Percentiles rank a stretch among this genome's conserved stretches.
Evolutionary conservation across 495 filamentous ascomycete genomes (phyloP).

Genomic region (Xylaria sp.): DNA sequence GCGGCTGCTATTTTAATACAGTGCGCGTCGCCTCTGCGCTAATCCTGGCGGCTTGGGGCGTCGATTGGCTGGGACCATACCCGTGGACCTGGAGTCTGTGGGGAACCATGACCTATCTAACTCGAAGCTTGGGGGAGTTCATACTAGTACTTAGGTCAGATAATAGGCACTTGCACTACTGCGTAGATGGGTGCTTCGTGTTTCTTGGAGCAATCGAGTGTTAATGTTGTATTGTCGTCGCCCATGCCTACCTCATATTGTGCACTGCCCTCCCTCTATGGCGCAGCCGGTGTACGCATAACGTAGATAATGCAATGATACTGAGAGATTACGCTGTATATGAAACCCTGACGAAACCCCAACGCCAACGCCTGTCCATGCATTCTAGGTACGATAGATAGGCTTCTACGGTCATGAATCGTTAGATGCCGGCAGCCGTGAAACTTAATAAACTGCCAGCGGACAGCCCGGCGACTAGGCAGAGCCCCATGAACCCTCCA

Average conservation of each 20-base stretch:
- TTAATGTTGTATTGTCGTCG: slow-evolving; percentile 1
- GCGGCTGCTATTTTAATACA: slow-evolving; percentile 6
- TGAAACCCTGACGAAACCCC: slow-evolving; percentile 7
- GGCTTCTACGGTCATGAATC: slow-evolving; percentile 8
- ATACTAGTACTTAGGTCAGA: background rate
- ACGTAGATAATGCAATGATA: background rate
- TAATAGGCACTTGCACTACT: background rate
- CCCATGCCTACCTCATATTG: background rate
- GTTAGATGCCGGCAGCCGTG: slow-evolving; percentile 60
- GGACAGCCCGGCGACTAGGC: slow-evolving; percentile 81
- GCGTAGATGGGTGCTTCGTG: no score
- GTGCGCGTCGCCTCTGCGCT: slow-evolving; percentile 10
- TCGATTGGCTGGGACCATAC: slow-evolving; percentile 15
- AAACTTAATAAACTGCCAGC: slow-evolving; percentile 91
- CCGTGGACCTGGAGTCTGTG: background rate
- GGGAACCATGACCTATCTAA: slow-evolving; percentile 10
- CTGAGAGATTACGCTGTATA: slow-evolving; percentile 4
- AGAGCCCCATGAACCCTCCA: slow-evolving; percentile 92
- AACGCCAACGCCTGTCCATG: slow-evolving; percentile 20
- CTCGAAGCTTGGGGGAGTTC: background rate
- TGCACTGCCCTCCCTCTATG: background rate
- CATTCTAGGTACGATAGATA: slow-evolving; percentile 9
- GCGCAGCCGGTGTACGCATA: background rate
- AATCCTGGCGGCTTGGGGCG: slow-evolving; percentile 7
- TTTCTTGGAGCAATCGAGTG: slow-evolving; percentile 5